Evolutionary conservation across 176 grass and related monocot species (phyloP).

Genomic region (Poa pratensis): DNA sequence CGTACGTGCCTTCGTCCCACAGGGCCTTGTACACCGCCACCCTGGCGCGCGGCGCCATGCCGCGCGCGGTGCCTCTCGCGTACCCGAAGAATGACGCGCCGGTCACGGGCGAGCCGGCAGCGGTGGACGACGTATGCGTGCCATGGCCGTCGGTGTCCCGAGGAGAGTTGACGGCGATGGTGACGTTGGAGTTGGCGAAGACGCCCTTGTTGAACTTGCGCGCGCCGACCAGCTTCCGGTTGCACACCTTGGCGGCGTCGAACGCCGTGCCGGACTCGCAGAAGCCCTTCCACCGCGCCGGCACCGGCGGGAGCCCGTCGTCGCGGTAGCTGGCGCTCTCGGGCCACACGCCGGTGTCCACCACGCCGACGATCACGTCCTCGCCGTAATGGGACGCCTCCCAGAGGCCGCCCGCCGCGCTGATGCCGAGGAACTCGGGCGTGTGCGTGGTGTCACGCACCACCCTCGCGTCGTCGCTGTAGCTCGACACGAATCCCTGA

Average conservation of each 20-base stretch:
- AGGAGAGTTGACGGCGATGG: conserved; percentile 58
- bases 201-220: conserved; percentile 72
- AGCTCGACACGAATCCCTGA: conserved; percentile 65
- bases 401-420: conserved; percentile 41
- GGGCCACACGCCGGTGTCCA: conserved; percentile 79
- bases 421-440: conserved; percentile 68
- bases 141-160: conserved; percentile 75
- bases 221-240: conserved; percentile 86
- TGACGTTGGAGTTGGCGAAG: conserved; percentile 42
- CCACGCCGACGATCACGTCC: conserved; percentile 77
- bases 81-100: conserved; percentile 72
- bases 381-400: conserved; percentile 47
- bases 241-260: conserved; percentile 58
- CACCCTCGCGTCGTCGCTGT: conserved; percentile 55
- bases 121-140: conserved; percentile 87
- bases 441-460: conserved; percentile 85
- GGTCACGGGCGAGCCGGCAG: conserved; percentile 41
- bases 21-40: conserved; percentile 82
- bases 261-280: conserved; percentile 67
- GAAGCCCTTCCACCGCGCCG: conserved; percentile 61
- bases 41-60: conserved; percentile 71
- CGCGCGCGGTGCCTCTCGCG: conserved; percentile 53
- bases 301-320: conserved; percentile 53
- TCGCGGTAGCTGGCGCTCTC: conserved; percentile 87
- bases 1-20: conserved; percentile 51